Evolutionary conservation across 208 protist genomes (phyloP).

Genomic region (Phytomonas sp.): DNA sequence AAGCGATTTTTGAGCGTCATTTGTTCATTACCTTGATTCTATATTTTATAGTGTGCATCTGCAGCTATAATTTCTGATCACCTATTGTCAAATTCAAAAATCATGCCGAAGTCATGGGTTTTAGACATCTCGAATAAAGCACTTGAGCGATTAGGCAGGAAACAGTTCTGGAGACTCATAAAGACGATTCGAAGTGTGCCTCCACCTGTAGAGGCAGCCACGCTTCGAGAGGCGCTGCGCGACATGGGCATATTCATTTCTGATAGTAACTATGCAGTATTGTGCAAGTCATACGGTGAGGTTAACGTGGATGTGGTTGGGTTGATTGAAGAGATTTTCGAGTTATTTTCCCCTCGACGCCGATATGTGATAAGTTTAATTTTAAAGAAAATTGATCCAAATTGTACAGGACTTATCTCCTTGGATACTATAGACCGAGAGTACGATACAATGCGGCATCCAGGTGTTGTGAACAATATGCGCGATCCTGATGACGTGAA

Average conservation of each 20-base stretch:
- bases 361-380: conserved; percentile 57
- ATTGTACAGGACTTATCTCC: conserved; percentile 32
- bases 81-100: conserved; percentile 7
- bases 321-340: conserved; percentile 23
- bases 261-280: conserved; percentile 37
- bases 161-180: conserved; percentile 59
- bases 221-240: conserved; percentile 57
- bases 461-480: conserved; percentile 32
- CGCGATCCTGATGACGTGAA: conserved; percentile 34
- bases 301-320: background rate
- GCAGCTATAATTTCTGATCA: background rate
- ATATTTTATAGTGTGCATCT: background rate
- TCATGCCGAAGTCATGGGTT: conserved; percentile 1
- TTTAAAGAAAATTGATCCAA: conserved; percentile 44
- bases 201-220: conserved; percentile 15
- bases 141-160: conserved; percentile 51
- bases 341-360: conserved; percentile 38
- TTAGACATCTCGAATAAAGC: conserved; percentile 40
- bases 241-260: conserved; percentile 51
- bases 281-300: conserved; percentile 23
- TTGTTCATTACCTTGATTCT: background rate
- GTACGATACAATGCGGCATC: conserved; percentile 78
- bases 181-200: conserved; percentile 23
- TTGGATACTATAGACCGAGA: conserved; percentile 26
- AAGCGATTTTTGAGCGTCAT: background rate